Conservation (phyloP, 371 early-diverging fungal species). For the Actinomortierella wolfii region DNA sequence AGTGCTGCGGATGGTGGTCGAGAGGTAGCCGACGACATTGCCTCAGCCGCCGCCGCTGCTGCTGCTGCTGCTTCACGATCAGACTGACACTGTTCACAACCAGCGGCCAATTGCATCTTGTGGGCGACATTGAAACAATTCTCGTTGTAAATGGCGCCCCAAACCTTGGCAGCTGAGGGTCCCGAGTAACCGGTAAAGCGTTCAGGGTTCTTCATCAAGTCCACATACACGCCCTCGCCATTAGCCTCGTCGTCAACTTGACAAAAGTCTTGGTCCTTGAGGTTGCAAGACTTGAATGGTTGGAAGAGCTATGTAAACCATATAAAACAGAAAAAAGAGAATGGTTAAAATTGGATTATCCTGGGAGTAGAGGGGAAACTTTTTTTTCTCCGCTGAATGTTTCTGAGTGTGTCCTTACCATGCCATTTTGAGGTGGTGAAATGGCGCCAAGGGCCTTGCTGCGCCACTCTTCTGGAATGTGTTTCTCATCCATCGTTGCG, state of each 20-base stretch:
- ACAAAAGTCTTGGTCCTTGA: constrained; percentile 86
- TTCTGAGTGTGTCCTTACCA: constrained; percentile 40
- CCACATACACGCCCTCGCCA: constrained; percentile 80
- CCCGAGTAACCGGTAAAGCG: constrained; percentile 96
- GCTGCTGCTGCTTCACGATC: constrained; percentile 6
- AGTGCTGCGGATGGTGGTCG: not conserved
- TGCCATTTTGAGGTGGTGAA: constrained; percentile 54
- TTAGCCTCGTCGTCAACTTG: constrained; percentile 83
- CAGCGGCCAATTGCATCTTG: constrained; percentile 46
- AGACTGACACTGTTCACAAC: constrained; percentile 16
- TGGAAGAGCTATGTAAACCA: constrained; percentile 48
- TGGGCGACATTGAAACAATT: constrained; percentile 87
- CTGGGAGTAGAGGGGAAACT: too few relatives aligned
- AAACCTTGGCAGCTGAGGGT: constrained; percentile 80
- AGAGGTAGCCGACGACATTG: not conserved
- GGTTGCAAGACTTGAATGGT: constrained; percentile 63
- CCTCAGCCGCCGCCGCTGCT: constrained; percentile 2
- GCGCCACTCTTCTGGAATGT: constrained; percentile 47
- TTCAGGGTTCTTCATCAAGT: constrained; percentile 90
- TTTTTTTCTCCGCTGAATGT: not conserved
- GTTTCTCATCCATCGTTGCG: constrained; percentile 67
- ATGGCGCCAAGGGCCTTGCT: constrained; percentile 60
- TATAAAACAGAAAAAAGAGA: too few relatives aligned
- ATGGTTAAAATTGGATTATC: too few relatives aligned
- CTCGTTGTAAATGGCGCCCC: constrained; percentile 92